Evolutionary conservation across 129 eudicot species (phyloP), one percentile per base, ranked within the genome.

Genomic region (Logfia minima): DNA sequence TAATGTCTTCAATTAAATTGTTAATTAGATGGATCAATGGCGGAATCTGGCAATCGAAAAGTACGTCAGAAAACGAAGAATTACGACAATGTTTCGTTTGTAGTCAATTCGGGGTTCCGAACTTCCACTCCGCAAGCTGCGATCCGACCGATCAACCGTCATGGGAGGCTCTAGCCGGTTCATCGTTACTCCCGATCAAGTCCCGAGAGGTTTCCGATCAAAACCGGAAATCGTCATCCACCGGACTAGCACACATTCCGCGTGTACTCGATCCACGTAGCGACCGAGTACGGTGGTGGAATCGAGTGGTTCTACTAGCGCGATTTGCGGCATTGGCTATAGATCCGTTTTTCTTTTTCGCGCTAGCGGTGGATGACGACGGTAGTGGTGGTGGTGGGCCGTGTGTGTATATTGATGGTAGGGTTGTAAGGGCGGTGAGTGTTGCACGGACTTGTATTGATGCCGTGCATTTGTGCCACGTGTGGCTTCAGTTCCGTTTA

Each of bases 401-500:
- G 69, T 89, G 97, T 79, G 31, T 92, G 52, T 85, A 84, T 71
- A 51, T 87, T 81, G 91, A 87, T 66, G 73, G 74, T 0, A 83
- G 81, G 28, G 68, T 89, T 61, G 96, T 85, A 65, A 79, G 73
- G 78, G 71, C 77, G 67, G 86, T 84, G 79, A 83, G 87, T 13
- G 60, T 83, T 69, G 69, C 83, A 6, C 85, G 96, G 2, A 92
- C 92, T 75, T 84, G 88, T 67, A 79, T 87, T 60, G 96, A 92
- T 75, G 96, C 85, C 26, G 83, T 89, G 74, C 96, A 89, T n/a
- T 65, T 92, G 66, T 72, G 79, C 80, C 97, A 92, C 78, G 72
- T 89, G 79, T 89, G 91, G 97, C 83, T 92, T 63, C 96, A 87
- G 88, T 89, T 92, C 66, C 86, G 91, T 80, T 72, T 89, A 79